Percentiles rank a stretch among this genome's conserved stretches.
phyloP scores from a whole-genome alignment of 163 green algal species.

The Chloromonas sp. region DNA sequence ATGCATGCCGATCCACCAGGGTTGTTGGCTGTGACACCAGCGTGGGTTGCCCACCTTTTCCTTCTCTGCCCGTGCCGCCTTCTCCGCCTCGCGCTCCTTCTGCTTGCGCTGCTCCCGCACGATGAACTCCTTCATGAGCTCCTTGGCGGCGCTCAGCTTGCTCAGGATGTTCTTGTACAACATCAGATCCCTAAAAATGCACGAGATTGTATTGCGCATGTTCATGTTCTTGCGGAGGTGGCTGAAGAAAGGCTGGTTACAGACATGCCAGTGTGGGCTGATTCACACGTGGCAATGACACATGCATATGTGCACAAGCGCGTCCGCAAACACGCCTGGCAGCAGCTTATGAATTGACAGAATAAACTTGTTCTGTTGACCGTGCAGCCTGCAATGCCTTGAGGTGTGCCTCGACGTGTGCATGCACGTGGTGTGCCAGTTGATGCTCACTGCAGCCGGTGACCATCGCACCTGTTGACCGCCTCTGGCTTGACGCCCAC shows the following conservation, averaged over 20 bases:
- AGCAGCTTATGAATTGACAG: too few relatives aligned
- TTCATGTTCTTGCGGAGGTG: neutral
- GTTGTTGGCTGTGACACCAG: neutral
- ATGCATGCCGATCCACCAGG: neutral
- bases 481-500: slow-evolving; percentile 48
- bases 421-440: too few relatives aligned
- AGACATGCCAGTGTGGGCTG: too few relatives aligned
- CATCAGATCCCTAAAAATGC: slow-evolving; percentile 57
- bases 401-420: too few relatives aligned
- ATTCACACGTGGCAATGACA: too few relatives aligned
- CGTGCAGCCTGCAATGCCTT: too few relatives aligned
- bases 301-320: too few relatives aligned
- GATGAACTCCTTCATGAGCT: slow-evolving; percentile 64
- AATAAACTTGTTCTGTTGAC: too few relatives aligned
- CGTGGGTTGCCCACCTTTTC: neutral
- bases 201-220: neutral
- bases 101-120: slow-evolving; percentile 79
- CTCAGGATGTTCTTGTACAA: slow-evolving; percentile 83
- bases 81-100: slow-evolving; percentile 52
- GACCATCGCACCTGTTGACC: slow-evolving; percentile 46
- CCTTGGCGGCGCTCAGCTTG: slow-evolving; percentile 80
- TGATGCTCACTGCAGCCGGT: too few relatives aligned
- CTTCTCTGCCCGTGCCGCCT: slow-evolving; percentile 19
- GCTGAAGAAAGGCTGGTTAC: too few relatives aligned
- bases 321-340: too few relatives aligned